Percentiles rank a stretch among this genome's conserved stretches.
phyloP scores from a whole-genome alignment of 2,329 filamentous ascomycete genomes.

The Epichloe hybrida region DNA sequence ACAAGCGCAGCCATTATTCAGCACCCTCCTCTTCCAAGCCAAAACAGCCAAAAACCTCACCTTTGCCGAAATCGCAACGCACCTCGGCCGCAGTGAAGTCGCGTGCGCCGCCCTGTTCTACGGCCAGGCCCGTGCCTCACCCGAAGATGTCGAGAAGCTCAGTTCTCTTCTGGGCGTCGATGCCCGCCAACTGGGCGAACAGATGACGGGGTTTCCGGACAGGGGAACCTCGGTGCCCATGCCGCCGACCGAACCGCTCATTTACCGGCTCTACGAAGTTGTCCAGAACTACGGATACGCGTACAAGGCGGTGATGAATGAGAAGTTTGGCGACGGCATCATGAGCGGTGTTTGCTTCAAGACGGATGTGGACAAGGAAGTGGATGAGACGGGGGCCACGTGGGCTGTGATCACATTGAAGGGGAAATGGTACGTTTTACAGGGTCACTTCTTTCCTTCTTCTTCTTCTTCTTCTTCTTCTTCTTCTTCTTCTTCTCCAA shows the following conservation, averaged over 20 bases:
- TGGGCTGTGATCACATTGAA: slow-evolving; percentile 78
- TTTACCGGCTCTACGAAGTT: slow-evolving; percentile 87
- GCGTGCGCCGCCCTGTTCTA: slow-evolving; percentile 84
- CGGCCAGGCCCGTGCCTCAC: slow-evolving; percentile 62
- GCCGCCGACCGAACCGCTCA: slow-evolving; percentile 31
- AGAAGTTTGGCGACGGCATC: slow-evolving; percentile 89
- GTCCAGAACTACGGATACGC: slow-evolving; percentile 95
- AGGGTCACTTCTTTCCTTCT: background rate
- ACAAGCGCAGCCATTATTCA: slow-evolving; percentile 29
- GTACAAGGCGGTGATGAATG: slow-evolving; percentile 88
- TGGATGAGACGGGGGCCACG: slow-evolving; percentile 62
- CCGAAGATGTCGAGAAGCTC: slow-evolving; percentile 54
- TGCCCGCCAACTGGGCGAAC: slow-evolving; percentile 39
- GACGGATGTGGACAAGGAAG: slow-evolving; percentile 88
- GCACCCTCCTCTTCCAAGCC: slow-evolving; percentile 53
- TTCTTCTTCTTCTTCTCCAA: too few species aligned
- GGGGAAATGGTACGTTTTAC: slow-evolving; percentile 62
- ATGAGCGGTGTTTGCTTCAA: slow-evolving; percentile 93
- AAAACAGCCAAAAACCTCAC: slow-evolving; percentile 64
- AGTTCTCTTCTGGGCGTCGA: slow-evolving; percentile 50
- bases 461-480: too few species aligned
- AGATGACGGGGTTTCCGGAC: slow-evolving; percentile 65
- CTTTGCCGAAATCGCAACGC: slow-evolving; percentile 64
- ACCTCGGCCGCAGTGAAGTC: slow-evolving; percentile 68
- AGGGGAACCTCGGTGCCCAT: slow-evolving; percentile 48